phyloP scores from a whole-genome alignment of 495 filamentous ascomycete genomes.

The Annulohypoxylon bovei region DNA sequence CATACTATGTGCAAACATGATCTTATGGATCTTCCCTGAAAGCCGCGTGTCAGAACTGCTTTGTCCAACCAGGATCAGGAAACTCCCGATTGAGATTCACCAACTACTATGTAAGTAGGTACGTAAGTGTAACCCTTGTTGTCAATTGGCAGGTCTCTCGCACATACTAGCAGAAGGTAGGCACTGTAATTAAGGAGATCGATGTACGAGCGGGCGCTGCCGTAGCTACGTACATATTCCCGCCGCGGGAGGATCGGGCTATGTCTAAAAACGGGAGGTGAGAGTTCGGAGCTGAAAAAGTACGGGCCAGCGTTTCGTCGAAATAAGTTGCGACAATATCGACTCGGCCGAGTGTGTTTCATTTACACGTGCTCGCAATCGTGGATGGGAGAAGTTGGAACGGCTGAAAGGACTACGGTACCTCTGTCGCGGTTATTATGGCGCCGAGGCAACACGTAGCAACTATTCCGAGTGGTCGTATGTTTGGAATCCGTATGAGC shows the following conservation, averaged over 20 bases:
- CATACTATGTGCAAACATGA: slow-evolving; percentile 8
- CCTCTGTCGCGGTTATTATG: slow-evolving; percentile 5
- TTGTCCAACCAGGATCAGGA: slow-evolving; percentile 13
- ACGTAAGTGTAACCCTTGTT: neutral
- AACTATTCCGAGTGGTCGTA: slow-evolving; percentile 10
- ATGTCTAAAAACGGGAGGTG: slow-evolving; percentile 38
- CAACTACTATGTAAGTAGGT: neutral
- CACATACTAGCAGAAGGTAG: neutral
- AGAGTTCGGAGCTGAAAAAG: slow-evolving; percentile 36
- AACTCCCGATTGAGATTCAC: slow-evolving; percentile 28
- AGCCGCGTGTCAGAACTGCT: slow-evolving; percentile 33
- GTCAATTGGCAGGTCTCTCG: neutral
- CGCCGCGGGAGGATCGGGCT: slow-evolving; percentile 40
- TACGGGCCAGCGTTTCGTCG: slow-evolving; percentile 16
- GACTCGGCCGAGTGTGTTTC: slow-evolving; percentile 32
- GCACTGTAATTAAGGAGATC: neutral
- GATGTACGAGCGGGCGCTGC: slow-evolving; percentile 38
- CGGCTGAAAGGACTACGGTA: neutral
- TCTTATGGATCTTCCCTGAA: slow-evolving; percentile 28
- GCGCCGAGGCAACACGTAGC: slow-evolving; percentile 6
- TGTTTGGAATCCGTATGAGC: neutral
- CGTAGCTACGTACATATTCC: slow-evolving; percentile 30
- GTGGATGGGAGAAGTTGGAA: neutral
- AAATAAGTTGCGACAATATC: slow-evolving; percentile 20
- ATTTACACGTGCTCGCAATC: slow-evolving; percentile 2